Base-by-base conservation (phyloP, 129 eudicot species). In the Flaveria robusta region DNA sequence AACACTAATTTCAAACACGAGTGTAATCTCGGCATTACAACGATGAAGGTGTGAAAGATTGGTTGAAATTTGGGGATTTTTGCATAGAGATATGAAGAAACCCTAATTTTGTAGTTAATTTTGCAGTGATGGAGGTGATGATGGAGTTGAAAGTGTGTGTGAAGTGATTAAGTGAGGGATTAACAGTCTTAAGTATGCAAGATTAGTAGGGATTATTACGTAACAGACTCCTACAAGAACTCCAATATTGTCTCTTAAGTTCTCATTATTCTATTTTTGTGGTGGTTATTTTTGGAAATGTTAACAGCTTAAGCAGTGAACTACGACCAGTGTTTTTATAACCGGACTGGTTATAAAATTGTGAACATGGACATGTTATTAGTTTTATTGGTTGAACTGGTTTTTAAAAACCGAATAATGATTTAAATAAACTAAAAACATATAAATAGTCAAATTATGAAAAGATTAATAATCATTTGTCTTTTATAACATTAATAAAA, bases 181-280 rank as follows among this genome's bases (percentile, higher is more conserved):
- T 43, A 73, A 15, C 47, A 41, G 70, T 65, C 62, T 66, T 65
- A 42, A 15, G 31, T 63, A 73, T 73, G 54, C 18, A 16, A 31
- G 79, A 65, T 77, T 72, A 79, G 45, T 8, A 12, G 46, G 47
- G 62, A 54, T 43, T 43, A 43, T 37, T 70, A 73, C 77, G 81
- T 81, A 76, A 81, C 81, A 81, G n/a, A 70, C 81, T 75, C 77
- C 85, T 70, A 52, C 47, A 22, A 81, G 2, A 45, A 51, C 81
- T 81, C 85, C 85, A 58, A 46, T 11, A 37, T 37, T 49, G 15
- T 69, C 77, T 74, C 81, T 34, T 13, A 18, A 13, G 1, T 29
- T 67, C 76, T n/a, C 39, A 79, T 43, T 63, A 50, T 24, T 79
- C 68, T 39, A 39, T 23, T 65, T 64, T 41, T 78, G 63, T 68